Evolutionary conservation across 495 filamentous ascomycete genomes (phyloP).

Genomic region (Penicillium coprophilum): DNA sequence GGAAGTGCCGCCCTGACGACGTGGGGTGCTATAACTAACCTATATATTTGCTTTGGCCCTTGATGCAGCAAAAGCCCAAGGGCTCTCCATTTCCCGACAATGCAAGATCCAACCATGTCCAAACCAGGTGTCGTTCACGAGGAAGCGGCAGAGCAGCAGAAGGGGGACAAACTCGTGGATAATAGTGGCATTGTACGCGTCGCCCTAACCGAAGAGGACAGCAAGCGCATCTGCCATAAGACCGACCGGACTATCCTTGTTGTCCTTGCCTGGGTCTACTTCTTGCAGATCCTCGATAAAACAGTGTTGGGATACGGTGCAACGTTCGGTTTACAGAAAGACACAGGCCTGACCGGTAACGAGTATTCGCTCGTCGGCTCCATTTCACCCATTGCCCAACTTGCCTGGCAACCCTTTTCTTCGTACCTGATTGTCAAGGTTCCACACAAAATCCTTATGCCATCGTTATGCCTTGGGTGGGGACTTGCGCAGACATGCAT

Average conservation of each 20-base stretch:
- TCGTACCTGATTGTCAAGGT: slow-evolving; percentile 65
- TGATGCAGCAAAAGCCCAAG: too few relatives aligned
- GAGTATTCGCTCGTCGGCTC: slow-evolving; percentile 63
- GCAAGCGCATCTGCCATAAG: slow-evolving; percentile 57
- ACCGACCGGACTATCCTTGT: slow-evolving; percentile 58
- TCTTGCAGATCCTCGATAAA: slow-evolving; percentile 66
- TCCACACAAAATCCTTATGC: slow-evolving; percentile 64
- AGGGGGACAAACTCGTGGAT: slow-evolving; percentile 7
- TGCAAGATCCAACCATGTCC: slow-evolving; percentile 14
- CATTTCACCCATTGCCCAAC: slow-evolving; percentile 62
- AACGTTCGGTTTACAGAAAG: slow-evolving; percentile 58
- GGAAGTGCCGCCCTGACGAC: background rate
- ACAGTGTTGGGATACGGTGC: slow-evolving; percentile 62
- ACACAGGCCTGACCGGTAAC: slow-evolving; percentile 54
- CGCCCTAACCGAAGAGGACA: slow-evolving; percentile 51
- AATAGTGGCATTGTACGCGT: slow-evolving; percentile 25
- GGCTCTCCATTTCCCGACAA: background rate
- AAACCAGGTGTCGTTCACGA: slow-evolving; percentile 22
- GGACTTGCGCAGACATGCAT: slow-evolving; percentile 48
- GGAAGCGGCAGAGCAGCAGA: slow-evolving; percentile 11
- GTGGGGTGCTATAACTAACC: background rate
- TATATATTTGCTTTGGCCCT: background rate
- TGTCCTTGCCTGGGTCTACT: slow-evolving; percentile 65
- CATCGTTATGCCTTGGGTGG: slow-evolving; percentile 54
- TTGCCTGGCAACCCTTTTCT: slow-evolving; percentile 66